These are phyloP conservation scores for Priceomyces castillae DNA, from an alignment of 805 yeast genomes.

Conservation along the genomic window DNA sequence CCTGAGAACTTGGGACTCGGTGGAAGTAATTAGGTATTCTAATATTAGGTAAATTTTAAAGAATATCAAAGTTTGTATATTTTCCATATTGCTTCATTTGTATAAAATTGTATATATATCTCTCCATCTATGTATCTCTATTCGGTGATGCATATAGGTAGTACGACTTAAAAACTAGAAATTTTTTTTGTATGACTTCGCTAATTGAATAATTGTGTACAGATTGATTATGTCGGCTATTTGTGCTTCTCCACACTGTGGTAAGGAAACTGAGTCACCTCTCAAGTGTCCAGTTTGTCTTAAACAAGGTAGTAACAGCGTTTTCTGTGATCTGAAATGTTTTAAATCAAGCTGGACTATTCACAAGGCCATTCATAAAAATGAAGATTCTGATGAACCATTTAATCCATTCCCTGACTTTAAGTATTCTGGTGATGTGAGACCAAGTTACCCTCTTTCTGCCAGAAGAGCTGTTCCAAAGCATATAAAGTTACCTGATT, in stretches of 20 bases:
- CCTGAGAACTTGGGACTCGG: constrained; percentile 55
- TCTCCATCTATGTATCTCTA: no score
- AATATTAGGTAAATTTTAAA: no score
- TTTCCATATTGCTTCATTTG: not conserved
- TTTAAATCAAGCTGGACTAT: constrained; percentile 67
- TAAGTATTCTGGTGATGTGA: constrained; percentile 67
- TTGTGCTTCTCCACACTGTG: constrained; percentile 84
- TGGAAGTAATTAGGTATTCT: no score
- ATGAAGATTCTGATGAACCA: constrained; percentile 44
- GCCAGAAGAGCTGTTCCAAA: constrained; percentile 72
- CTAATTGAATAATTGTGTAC: not conserved
- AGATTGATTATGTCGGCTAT: constrained; percentile 14
- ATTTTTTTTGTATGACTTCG: not conserved
- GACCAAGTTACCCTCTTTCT: constrained; percentile 79
- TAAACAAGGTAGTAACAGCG: constrained; percentile 58
- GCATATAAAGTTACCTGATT: constrained; percentile 73
- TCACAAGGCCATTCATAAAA: constrained; percentile 73
- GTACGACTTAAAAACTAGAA: constrained; percentile 1
- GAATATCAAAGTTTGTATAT: no score
- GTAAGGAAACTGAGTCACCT: constrained; percentile 69
- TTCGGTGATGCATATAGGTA: no score
- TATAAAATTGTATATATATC: no score
- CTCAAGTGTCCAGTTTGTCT: constrained; percentile 92
- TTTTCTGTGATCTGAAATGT: constrained; percentile 82
- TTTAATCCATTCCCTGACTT: constrained; percentile 88